Evolutionary conservation across 2,329 filamentous ascomycete genomes (phyloP).

Genomic region (Cordyceps cicadae): DNA sequence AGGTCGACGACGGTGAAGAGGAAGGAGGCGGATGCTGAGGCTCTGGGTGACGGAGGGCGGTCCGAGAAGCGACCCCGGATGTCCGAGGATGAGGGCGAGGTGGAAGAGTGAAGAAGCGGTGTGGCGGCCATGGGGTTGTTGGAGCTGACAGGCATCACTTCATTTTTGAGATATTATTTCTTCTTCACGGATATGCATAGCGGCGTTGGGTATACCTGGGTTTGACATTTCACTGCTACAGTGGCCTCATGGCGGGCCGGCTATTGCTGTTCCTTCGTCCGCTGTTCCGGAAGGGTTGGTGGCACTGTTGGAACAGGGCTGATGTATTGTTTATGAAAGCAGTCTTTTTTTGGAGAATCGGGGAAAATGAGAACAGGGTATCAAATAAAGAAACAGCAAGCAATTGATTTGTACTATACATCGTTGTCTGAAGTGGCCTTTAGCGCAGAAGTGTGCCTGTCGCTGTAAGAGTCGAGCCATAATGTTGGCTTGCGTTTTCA

Average conservation of each 20-base stretch:
- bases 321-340: background rate
- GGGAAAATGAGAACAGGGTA: background rate
- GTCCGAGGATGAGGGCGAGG: slow-evolving; percentile 42
- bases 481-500: too few species aligned
- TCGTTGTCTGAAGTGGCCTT: background rate
- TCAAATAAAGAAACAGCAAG: background rate
- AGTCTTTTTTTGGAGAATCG: background rate
- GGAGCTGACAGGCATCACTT: background rate
- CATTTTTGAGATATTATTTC: background rate
- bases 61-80: slow-evolving; percentile 37
- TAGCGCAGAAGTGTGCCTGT: background rate
- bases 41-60: slow-evolving; percentile 24
- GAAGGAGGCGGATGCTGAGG: slow-evolving; percentile 31
- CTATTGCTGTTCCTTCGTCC: background rate
- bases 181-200: slow-evolving; percentile 6
- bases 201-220: slow-evolving; percentile 11
- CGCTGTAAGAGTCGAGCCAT: too few species aligned
- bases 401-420: background rate
- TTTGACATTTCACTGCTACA: background rate
- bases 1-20: slow-evolving; percentile 33
- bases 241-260: background rate
- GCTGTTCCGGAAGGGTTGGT: background rate
- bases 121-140: background rate
- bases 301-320: background rate
- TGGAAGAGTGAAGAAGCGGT: slow-evolving; percentile 26